Conservation (phyloP, 495 filamentous ascomycete genomes). For the Talaromyces proteolyticus region DNA sequence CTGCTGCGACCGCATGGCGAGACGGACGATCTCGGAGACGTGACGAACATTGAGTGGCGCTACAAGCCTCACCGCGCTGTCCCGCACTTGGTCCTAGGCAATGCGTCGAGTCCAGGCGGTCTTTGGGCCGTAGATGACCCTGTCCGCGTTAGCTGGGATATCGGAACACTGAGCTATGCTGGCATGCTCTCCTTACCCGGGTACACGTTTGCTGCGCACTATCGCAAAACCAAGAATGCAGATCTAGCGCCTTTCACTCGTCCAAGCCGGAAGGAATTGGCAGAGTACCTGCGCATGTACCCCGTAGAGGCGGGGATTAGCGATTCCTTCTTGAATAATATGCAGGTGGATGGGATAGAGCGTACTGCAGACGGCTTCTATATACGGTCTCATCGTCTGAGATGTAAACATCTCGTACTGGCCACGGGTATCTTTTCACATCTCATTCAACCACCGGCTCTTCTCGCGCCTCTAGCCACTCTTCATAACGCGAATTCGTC, state of each 20-base stretch:
- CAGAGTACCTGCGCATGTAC: conserved; percentile 53
- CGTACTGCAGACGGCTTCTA: conserved; percentile 45
- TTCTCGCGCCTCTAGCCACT: conserved; percentile 27
- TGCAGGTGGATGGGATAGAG: conserved; percentile 35
- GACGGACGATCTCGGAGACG: conserved; percentile 42
- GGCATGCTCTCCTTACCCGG: conserved; percentile 61
- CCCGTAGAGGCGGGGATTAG: conserved; percentile 48
- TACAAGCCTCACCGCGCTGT: conserved; percentile 45
- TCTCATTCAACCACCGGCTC: conserved; percentile 44
- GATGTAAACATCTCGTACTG: conserved; percentile 55
- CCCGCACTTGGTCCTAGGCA: conserved; percentile 53
- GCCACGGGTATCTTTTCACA: conserved; percentile 60
- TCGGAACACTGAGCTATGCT: conserved; percentile 58
- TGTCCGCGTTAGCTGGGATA: conserved; percentile 48
- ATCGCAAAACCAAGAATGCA: conserved; percentile 31
- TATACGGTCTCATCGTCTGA: conserved; percentile 45
- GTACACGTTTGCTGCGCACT: conserved; percentile 54
- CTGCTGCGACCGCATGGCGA: conserved; percentile 60
- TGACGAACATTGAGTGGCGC: conserved; percentile 53
- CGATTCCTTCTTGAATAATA: conserved; percentile 40
- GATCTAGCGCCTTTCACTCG: conserved; percentile 48
- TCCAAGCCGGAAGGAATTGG: conserved; percentile 52
- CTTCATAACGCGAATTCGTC: conserved; percentile 8
- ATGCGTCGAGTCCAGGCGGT: conserved; percentile 48
- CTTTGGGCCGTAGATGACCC: conserved; percentile 58